A percentile compares a stretch with the other conserved stretches of the same genome.
These are phyloP conservation scores for Euphorbia tirucalli DNA, from an alignment of 345 rosid genomes.

Conservation along the genomic window DNA sequence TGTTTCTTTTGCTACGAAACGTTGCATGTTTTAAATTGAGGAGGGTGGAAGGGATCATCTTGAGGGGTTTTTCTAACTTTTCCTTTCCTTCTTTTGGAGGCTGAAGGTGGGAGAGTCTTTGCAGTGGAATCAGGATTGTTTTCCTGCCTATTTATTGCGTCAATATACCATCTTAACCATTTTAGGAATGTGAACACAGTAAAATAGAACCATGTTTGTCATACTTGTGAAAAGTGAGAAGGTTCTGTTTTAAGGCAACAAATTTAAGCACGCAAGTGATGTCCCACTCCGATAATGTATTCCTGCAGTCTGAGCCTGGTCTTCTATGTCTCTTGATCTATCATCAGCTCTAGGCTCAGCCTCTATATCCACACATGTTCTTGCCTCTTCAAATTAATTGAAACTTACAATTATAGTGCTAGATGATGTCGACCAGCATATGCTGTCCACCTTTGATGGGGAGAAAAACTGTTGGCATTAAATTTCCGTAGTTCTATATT, in stretches of 20 bases:
- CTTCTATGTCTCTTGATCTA: not conserved
- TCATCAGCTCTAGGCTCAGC: not conserved
- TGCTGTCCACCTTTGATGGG: not conserved
- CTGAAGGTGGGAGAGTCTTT: not conserved
- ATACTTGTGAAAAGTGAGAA: not conserved
- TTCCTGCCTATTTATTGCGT: not conserved
- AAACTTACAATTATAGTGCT: not conserved
- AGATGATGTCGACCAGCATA: not conserved
- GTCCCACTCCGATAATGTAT: not conserved
- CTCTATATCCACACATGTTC: not conserved
- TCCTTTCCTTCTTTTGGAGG: not conserved
- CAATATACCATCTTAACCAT: not conserved
- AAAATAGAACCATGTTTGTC: not conserved
- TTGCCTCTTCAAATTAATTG: not conserved
- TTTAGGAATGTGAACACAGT: conserved; percentile 3
- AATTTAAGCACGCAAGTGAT: not conserved
- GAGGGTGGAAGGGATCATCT: not conserved
- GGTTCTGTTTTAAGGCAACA: not conserved
- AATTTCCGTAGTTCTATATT: not conserved
- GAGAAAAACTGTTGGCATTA: not conserved
- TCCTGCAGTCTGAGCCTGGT: not conserved
- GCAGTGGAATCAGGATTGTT: conserved; percentile 2
- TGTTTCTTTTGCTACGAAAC: not conserved
- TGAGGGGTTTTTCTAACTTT: not conserved
- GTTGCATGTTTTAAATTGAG: not conserved